These are phyloP conservation scores for Quercus wislizeni DNA, from an alignment of 306 rosid species.

Conservation along the genomic window DNA sequence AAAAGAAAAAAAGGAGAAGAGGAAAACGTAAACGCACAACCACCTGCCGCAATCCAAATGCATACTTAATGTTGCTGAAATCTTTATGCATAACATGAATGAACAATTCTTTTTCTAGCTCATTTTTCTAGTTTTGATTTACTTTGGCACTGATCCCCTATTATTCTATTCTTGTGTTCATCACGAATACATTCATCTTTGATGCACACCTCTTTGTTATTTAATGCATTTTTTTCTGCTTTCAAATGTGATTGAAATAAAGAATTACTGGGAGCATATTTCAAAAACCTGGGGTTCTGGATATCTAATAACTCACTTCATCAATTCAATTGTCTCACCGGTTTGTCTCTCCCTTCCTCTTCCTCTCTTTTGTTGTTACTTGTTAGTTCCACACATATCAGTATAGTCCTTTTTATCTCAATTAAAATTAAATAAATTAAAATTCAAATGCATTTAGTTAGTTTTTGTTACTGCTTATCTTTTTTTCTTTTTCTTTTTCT, in stretches of 20 bases:
- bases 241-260: slow-evolving; percentile 4
- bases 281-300: slow-evolving; percentile 69
- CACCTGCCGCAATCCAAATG: too few species aligned
- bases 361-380: slow-evolving; percentile 2
- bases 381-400: slow-evolving; percentile 4
- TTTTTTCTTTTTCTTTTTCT: neutral
- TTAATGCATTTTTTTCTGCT: neutral
- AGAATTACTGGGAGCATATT: slow-evolving; percentile 76
- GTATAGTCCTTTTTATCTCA: neutral
- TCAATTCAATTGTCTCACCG: slow-evolving; percentile 70
- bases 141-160: neutral
- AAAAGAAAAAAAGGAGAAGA: too few species aligned
- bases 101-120: neutral
- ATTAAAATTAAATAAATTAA: neutral
- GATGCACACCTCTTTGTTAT: neutral
- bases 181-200: too few species aligned
- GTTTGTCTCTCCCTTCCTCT: slow-evolving; percentile 43
- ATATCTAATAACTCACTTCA: slow-evolving; percentile 66
- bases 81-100: neutral
- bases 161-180: neutral
- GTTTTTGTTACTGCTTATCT: neutral
- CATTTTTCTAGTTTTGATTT: neutral
- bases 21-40: too few species aligned
- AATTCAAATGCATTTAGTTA: neutral
- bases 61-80: too few species aligned